Percentiles rank a stretch among this genome's conserved stretches.
Evolutionary conservation across 495 filamentous ascomycete species (phyloP).

Genomic region (Neurospora sp.): DNA sequence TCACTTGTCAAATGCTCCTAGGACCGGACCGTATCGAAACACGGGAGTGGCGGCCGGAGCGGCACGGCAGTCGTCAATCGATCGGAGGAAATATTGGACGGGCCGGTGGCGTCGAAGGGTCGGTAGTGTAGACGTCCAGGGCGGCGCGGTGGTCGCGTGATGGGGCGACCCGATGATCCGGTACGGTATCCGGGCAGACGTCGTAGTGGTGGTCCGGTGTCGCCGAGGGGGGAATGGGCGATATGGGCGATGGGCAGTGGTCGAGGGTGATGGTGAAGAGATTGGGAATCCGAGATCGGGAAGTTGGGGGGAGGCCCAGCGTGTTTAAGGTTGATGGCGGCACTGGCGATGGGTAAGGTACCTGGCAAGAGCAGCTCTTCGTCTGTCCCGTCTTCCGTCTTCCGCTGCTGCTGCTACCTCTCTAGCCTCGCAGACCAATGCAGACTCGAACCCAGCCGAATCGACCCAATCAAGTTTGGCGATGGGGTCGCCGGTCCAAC

Average conservation of each 20-base stretch:
- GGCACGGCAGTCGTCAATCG: slow-evolving; percentile 3
- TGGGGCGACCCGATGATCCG: slow-evolving; percentile 9
- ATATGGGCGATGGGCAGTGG: neutral
- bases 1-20: neutral
- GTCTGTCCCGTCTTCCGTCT: neutral
- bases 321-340: neutral
- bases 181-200: slow-evolving; percentile 13
- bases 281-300: neutral
- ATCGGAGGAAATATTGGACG: slow-evolving; percentile 2
- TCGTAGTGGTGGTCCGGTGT: slow-evolving; percentile 25
- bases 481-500: neutral
- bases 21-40: neutral
- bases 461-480: neutral
- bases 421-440: neutral
- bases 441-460: neutral
- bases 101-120: slow-evolving; percentile 7
- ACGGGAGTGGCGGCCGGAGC: neutral
- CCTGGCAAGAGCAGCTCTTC: neutral
- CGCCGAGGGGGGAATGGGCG: slow-evolving; percentile 12
- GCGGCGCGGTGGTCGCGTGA: slow-evolving; percentile 18
- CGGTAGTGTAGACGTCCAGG: slow-evolving; percentile 14
- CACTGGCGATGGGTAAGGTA: neutral
- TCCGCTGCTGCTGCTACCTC: neutral
- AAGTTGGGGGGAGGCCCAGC: neutral
- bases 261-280: neutral